Evolutionary conservation across 1,139 yeast species (phyloP).

Genomic region (Fermentozyma sake): DNA sequence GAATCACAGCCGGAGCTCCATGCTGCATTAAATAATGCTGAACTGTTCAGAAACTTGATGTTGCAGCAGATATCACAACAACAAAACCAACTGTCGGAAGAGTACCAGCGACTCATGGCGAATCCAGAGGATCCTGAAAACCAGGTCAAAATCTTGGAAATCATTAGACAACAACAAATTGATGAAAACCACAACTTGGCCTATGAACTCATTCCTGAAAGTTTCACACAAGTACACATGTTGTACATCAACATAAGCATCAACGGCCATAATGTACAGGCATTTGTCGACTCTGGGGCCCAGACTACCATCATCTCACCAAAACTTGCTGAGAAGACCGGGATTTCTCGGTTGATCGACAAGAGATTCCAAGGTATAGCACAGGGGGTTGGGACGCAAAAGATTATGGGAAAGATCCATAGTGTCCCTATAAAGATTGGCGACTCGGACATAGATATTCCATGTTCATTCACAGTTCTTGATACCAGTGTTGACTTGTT

Average conservation of each 20-base stretch:
- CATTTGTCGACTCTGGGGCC: constrained; percentile 96
- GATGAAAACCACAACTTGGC: constrained; percentile 79
- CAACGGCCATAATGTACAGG: constrained; percentile 77
- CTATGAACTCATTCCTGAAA: constrained; percentile 83
- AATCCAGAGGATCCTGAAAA: constrained; percentile 75
- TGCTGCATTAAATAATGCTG: constrained; percentile 47
- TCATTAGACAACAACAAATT: constrained; percentile 67
- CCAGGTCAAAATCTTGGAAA: constrained; percentile 62
- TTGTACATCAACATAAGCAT: constrained; percentile 72
- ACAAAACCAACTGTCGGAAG: constrained; percentile 39
- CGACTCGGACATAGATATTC: constrained; percentile 42
- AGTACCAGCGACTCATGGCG: constrained; percentile 44
- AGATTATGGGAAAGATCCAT: constrained; percentile 80
- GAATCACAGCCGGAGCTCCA: constrained; percentile 40
- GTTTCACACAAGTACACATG: constrained; percentile 80
- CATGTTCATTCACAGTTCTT: constrained; percentile 79
- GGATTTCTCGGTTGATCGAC: constrained; percentile 73
- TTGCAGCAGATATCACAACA: constrained; percentile 20
- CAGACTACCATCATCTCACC: constrained; percentile 84
- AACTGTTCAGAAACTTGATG: constrained; percentile 46
- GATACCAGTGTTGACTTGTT: constrained; percentile 71
- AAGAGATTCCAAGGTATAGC: constrained; percentile 78
- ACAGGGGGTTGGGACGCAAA: constrained; percentile 82
- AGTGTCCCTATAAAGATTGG: constrained; percentile 84
- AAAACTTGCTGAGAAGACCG: constrained; percentile 66